Percentiles rank a stretch among this genome's conserved stretches.
phyloP scores from a whole-genome alignment of 192 early-diverging fungal species.

The Coemansia sp. region DNA sequence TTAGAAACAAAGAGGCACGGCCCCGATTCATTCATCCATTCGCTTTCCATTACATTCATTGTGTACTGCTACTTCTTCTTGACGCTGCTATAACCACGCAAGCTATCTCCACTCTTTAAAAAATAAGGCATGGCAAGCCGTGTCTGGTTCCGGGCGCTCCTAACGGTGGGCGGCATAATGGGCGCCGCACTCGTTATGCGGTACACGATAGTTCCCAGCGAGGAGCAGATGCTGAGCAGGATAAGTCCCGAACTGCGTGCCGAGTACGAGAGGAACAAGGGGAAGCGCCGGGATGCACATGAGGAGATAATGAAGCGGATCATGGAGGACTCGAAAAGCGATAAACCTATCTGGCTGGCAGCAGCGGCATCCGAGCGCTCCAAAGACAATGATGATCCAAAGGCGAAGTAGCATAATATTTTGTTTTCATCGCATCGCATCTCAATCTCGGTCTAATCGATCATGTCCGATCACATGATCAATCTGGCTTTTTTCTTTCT shows the following conservation, averaged over 20 bases:
- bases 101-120: neutral
- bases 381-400: neutral
- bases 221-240: slow-evolving; percentile 36
- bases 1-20: too few relatives aligned
- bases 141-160: slow-evolving; percentile 20
- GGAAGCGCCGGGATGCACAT: slow-evolving; percentile 40
- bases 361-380: neutral
- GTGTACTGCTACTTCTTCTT: neutral
- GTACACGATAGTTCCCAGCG: slow-evolving; percentile 50
- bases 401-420: neutral
- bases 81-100: too few relatives aligned
- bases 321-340: slow-evolving; percentile 44
- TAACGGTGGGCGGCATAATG: slow-evolving; percentile 27
- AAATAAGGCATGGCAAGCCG: slow-evolving; percentile 14
- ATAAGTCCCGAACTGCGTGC: slow-evolving; percentile 49
- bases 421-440: too few relatives aligned
- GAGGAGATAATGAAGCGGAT: slow-evolving; percentile 51
- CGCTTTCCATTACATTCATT: neutral
- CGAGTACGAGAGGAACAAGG: slow-evolving; percentile 45
- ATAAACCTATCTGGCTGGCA: slow-evolving; percentile 48
- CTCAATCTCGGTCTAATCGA: too few relatives aligned
- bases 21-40: neutral
- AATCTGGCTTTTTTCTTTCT: too few relatives aligned
- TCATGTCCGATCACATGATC: too few relatives aligned
- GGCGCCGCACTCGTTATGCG: slow-evolving; percentile 40